phyloP scores from a whole-genome alignment of 148 eudicot genomes.

The Heliosperma pusillum region DNA sequence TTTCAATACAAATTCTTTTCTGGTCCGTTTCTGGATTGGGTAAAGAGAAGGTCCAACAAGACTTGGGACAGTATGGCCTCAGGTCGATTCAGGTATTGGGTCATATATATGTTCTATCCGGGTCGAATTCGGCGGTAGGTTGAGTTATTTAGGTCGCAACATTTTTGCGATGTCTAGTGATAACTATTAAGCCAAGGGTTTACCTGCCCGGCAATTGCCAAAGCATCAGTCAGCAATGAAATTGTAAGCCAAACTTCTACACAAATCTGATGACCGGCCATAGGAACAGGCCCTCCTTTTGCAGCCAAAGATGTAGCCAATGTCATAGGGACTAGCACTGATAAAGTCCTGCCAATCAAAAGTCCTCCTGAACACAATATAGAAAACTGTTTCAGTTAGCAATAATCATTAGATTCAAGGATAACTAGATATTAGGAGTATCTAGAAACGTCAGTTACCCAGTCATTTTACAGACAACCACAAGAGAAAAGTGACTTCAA shows the following conservation, averaged over 20 bases:
- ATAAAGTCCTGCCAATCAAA: conserved; percentile 69
- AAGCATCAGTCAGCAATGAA: conserved; percentile 94
- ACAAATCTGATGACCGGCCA: conserved; percentile 95
- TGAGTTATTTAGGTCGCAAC: background rate
- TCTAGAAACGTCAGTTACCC: background rate
- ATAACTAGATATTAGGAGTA: background rate
- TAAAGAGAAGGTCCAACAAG: background rate
- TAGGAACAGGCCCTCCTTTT: conserved; percentile 74
- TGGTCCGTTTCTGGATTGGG: background rate
- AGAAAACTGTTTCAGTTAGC: conserved; percentile 8
- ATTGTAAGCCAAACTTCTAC: conserved; percentile 86
- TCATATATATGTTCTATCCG: background rate
- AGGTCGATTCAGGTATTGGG: background rate
- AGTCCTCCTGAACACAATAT: conserved; percentile 55
- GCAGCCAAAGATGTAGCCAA: conserved; percentile 91
- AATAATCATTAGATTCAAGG: background rate
- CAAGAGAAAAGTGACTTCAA: background rate
- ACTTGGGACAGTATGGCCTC: background rate
- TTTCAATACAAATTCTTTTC: background rate
- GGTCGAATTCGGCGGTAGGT: background rate
- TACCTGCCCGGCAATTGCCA: conserved; percentile 96
- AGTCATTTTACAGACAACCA: background rate
- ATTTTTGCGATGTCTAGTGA: background rate
- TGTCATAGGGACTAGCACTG: conserved; percentile 74
- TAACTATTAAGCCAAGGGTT: background rate